Evolutionary conservation across 1,284 basidiomycete species (phyloP).

Genomic region (Malassezia psittaci): DNA sequence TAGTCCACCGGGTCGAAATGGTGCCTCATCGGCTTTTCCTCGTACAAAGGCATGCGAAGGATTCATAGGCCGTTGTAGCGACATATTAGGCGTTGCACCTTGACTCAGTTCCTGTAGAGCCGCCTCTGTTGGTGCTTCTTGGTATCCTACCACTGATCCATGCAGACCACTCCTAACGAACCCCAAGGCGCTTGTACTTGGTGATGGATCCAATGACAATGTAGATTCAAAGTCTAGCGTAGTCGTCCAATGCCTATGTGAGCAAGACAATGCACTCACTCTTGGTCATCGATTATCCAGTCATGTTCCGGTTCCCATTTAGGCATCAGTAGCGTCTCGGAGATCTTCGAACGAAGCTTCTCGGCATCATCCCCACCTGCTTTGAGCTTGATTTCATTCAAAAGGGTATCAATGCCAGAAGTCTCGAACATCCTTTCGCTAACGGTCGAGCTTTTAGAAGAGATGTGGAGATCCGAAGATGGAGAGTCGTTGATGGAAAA

Average conservation of each 20-base stretch:
- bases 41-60: constrained; percentile 18
- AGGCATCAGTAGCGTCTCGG: neutral
- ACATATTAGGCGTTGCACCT: constrained; percentile 54
- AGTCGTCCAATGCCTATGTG: constrained; percentile 20
- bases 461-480: neutral
- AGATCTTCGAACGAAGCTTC: constrained; percentile 5
- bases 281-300: constrained; percentile 1
- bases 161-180: constrained; percentile 44
- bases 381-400: constrained; percentile 1
- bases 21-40: constrained; percentile 17
- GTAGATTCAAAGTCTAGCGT: constrained; percentile 25
- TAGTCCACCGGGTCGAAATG: constrained; percentile 24
- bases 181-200: constrained; percentile 27
- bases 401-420: neutral
- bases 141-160: constrained; percentile 36
- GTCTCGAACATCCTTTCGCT: neutral
- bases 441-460: neutral
- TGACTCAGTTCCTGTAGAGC: constrained; percentile 24
- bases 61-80: constrained; percentile 12
- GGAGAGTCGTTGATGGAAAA: neutral
- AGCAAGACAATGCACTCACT: neutral
- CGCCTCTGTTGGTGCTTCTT: constrained; percentile 21
- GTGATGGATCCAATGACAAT: constrained; percentile 29
- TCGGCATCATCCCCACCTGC: constrained; percentile 4
- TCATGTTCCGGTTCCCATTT: neutral